phyloP scores from a whole-genome alignment of 192 early-diverging fungal species.

The Linnemannia hyalina region DNA sequence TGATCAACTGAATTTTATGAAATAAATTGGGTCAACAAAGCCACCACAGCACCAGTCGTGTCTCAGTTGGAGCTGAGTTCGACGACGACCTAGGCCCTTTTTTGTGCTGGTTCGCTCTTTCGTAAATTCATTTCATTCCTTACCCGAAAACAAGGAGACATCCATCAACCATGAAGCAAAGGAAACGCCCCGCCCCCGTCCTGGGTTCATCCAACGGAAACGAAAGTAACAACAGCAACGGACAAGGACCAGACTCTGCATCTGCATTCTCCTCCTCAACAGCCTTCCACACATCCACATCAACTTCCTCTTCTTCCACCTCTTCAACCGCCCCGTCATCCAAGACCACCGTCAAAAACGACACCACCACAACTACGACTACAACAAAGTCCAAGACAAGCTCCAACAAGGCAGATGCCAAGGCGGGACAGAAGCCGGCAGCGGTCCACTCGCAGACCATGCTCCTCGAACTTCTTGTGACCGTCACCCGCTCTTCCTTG shows the following conservation, averaged over 20 bases:
- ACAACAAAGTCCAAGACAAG: not conserved
- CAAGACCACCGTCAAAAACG: not conserved
- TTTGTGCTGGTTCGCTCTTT: no score
- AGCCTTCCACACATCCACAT: conserved; percentile 6
- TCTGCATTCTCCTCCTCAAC: conserved; percentile 12
- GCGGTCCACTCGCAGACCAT: conserved; percentile 38
- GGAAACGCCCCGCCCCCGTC: not conserved
- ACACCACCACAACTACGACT: not conserved
- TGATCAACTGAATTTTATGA: no score
- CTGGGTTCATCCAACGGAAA: conserved; percentile 3
- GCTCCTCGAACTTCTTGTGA: conserved; percentile 53
- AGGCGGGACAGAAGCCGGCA: conserved; percentile 3
- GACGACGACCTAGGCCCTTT: no score
- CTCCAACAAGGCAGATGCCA: not conserved
- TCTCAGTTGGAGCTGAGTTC: no score
- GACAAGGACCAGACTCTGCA: not conserved
- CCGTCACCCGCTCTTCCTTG: conserved; percentile 53
- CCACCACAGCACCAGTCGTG: no score
- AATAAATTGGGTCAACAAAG: no score
- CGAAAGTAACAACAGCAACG: not conserved
- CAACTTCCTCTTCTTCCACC: conserved; percentile 21
- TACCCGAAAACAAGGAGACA: no score
- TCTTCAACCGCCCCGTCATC: conserved; percentile 16
- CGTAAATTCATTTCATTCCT: no score
- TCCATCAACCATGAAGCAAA: conserved; percentile 16